These are phyloP conservation scores for Annona cherimola DNA, from an alignment of 164 flowering plant species.

Conservation along the genomic window DNA sequence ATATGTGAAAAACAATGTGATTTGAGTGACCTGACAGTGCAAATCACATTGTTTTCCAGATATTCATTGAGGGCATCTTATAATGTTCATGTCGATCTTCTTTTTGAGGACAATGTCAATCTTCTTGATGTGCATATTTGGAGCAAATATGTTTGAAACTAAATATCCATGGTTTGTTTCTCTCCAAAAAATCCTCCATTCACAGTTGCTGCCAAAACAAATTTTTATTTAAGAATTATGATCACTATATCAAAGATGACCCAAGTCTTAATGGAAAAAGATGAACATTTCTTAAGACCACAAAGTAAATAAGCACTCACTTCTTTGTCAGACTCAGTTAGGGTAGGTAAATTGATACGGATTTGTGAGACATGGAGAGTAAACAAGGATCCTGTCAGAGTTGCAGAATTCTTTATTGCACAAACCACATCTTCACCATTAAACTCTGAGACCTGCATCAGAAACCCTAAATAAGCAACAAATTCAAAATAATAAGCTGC, in stretches of 20 bases:
- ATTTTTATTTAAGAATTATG: too few species aligned
- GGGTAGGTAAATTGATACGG: constrained; percentile 74
- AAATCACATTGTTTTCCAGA: too few species aligned
- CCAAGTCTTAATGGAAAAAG: neutral
- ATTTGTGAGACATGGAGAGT: constrained; percentile 76
- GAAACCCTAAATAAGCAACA: constrained; percentile 5
- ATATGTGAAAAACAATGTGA: too few species aligned
- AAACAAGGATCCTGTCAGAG: constrained; percentile 69
- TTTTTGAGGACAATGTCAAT: too few species aligned
- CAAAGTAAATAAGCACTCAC: constrained; percentile 24
- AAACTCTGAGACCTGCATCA: constrained; percentile 60
- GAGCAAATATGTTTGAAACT: too few species aligned
- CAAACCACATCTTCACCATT: constrained; percentile 76
- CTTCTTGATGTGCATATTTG: too few species aligned
- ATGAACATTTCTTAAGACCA: neutral
- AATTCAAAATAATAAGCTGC: neutral
- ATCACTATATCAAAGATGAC: neutral
- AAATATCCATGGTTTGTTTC: neutral
- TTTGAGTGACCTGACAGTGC: too few species aligned
- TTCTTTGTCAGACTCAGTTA: constrained; percentile 76
- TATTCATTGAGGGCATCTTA: too few species aligned
- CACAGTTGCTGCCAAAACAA: neutral
- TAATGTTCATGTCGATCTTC: too few species aligned
- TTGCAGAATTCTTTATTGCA: constrained; percentile 66
- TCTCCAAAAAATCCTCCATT: neutral